Percentiles rank a stretch among this genome's conserved stretches.
phyloP scores from a whole-genome alignment of 164 flowering plant genomes.

The Vitis rotundifolia region DNA sequence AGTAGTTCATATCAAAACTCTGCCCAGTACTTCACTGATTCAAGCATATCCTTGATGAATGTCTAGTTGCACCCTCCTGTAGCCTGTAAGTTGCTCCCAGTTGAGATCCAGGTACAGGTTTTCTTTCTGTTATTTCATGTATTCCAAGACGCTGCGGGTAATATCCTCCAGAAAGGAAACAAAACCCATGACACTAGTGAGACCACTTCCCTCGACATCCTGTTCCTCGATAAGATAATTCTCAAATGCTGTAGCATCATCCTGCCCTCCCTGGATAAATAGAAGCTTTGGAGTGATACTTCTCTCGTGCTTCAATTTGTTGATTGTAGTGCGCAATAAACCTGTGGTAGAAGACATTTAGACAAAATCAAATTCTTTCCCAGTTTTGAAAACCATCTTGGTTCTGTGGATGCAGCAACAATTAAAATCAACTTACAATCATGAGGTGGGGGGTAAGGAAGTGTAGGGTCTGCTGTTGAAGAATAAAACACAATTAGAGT shows the following conservation, averaged over 20 bases:
- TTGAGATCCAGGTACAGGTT: background rate
- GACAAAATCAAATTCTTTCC: background rate
- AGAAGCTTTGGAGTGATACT: constrained; percentile 88
- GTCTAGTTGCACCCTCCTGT: background rate
- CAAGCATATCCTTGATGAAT: background rate
- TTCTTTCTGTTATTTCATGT: constrained; percentile 43
- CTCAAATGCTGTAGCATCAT: constrained; percentile 83
- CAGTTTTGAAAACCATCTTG: background rate
- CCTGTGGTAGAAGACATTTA: constrained; percentile 42
- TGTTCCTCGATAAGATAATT: constrained; percentile 95
- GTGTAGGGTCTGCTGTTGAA: constrained; percentile 82
- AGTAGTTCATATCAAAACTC: background rate
- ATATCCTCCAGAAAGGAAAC: constrained; percentile 90
- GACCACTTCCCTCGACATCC: constrained; percentile 85
- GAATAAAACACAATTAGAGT: constrained; percentile 90
- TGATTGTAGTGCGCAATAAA: constrained; percentile 71
- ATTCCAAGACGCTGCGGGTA: constrained; percentile 64
- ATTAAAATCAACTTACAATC: constrained; percentile 68
- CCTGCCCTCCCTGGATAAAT: constrained; percentile 86
- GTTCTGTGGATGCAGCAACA: background rate
- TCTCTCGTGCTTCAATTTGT: constrained; percentile 89
- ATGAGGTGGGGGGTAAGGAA: constrained; percentile 98
- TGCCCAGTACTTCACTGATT: background rate
- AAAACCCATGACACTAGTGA: constrained; percentile 78
- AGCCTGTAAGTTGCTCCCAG: too few relatives aligned